phyloP scores from a whole-genome alignment of 2,329 filamentous ascomycete species.

The Decorospora gaudefroyi region DNA sequence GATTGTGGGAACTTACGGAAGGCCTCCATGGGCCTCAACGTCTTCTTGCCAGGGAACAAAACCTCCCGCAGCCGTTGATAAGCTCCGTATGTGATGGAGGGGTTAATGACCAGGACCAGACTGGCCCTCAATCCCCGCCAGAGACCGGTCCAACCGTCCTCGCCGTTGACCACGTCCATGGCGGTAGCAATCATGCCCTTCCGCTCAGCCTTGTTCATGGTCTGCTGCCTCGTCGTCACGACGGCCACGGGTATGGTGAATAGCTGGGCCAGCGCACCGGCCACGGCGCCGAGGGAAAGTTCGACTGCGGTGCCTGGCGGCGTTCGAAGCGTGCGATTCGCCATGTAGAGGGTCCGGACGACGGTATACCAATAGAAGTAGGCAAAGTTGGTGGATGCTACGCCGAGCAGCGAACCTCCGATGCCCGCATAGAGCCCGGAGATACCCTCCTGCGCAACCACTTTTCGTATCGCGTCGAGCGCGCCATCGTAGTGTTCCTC shows the following conservation, averaged over 20 bases:
- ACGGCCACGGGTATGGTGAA: conserved; percentile 97
- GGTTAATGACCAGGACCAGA: conserved; percentile 92
- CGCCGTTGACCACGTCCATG: conserved; percentile 83
- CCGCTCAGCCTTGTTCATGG: conserved; percentile 79
- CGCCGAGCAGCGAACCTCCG: conserved; percentile 81
- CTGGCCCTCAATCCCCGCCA: conserved; percentile 97
- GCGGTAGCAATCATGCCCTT: conserved; percentile 88
- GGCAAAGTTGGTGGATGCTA: conserved; percentile 97
- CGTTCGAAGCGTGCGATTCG: conserved; percentile 60
- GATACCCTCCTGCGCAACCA: conserved; percentile 78
- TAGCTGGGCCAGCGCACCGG: conserved; percentile 88
- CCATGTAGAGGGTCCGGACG: conserved; percentile 78
- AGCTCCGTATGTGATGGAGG: conserved; percentile 95
- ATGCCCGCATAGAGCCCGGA: conserved; percentile 88
- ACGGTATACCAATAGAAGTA: conserved; percentile 99
- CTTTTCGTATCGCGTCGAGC: conserved; percentile 84
- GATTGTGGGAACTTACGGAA: conserved; percentile 69
- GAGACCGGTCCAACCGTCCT: conserved; percentile 84
- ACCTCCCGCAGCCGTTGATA: conserved; percentile 84
- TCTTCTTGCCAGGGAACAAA: conserved; percentile 76
- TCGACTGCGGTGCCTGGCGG: conserved; percentile 80
- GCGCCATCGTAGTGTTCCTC: conserved; percentile 82
- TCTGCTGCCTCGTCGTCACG: conserved; percentile 94
- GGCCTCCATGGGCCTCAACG: conserved; percentile 80
- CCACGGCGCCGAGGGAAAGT: conserved; percentile 80